Evolutionary conservation across 164 flowering plant genomes (phyloP).

Genomic region (Kingdonia uniflora): DNA sequence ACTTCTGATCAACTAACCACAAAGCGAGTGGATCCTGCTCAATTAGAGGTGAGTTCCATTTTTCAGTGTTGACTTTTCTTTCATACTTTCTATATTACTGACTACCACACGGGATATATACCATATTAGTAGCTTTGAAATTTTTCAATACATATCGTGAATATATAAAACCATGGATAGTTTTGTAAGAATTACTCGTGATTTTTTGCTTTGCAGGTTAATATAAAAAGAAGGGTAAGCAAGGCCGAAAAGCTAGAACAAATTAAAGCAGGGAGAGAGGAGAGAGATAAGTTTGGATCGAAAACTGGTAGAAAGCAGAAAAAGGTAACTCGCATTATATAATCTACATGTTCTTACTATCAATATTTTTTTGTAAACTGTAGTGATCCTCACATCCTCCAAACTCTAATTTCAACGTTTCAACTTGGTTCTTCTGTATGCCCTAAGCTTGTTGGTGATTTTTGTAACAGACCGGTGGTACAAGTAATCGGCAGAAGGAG

Average conservation of each 20-base stretch:
- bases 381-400: too few relatives aligned
- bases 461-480: slow-evolving; percentile 62
- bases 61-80: background rate
- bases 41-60: slow-evolving; percentile 52
- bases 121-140: too few relatives aligned
- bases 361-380: too few relatives aligned
- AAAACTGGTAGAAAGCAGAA: slow-evolving; percentile 72
- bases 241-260: slow-evolving; percentile 66
- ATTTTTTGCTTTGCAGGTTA: slow-evolving; percentile 27
- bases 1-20: slow-evolving; percentile 54
- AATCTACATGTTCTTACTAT: too few relatives aligned
- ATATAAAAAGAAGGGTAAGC: slow-evolving; percentile 47
- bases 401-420: too few relatives aligned
- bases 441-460: background rate
- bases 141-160: too few relatives aligned
- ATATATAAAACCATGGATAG: too few relatives aligned
- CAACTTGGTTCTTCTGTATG: too few relatives aligned
- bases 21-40: slow-evolving; percentile 63
- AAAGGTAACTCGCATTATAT: slow-evolving; percentile 45
- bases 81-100: background rate
- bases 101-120: background rate
- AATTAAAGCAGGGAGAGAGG: slow-evolving; percentile 77
- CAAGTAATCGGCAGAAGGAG: slow-evolving; percentile 71
- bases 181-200: too few relatives aligned
- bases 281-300: slow-evolving; percentile 63